phyloP scores from a whole-genome alignment of 2,329 filamentous ascomycete genomes.

The Grosmannia huntii region DNA sequence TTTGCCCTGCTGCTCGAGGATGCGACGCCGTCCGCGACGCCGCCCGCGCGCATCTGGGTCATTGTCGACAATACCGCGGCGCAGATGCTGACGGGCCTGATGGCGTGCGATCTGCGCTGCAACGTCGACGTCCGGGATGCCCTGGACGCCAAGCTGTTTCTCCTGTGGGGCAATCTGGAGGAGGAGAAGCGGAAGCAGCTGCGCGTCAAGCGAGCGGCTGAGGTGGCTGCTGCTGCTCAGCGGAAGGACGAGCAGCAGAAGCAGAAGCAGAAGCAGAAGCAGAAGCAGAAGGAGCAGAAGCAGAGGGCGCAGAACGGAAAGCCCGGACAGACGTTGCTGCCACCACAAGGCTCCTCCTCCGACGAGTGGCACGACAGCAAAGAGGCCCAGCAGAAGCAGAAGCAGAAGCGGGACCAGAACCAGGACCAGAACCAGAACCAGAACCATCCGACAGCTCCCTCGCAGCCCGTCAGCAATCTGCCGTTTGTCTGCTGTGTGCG shows the following conservation, averaged over 20 bases:
- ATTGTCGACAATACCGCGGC: slow-evolving; percentile 48
- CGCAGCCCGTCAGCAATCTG: slow-evolving; percentile 26
- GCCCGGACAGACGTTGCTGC: slow-evolving; percentile 12
- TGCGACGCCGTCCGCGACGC: slow-evolving; percentile 29
- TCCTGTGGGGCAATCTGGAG: slow-evolving; percentile 77
- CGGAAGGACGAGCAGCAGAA: background rate
- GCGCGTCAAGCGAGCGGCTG: slow-evolving; percentile 16
- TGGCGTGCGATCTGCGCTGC: slow-evolving; percentile 42
- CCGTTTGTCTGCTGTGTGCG: slow-evolving; percentile 59
- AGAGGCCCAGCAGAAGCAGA: background rate
- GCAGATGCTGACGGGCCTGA: slow-evolving; percentile 33
- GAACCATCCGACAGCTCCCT: too few relatives aligned
- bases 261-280: slow-evolving; percentile 15
- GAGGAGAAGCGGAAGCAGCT: slow-evolving; percentile 42
- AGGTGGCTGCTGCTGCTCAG: slow-evolving; percentile 23
- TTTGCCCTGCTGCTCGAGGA: slow-evolving; percentile 74
- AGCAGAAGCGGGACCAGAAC: too few relatives aligned
- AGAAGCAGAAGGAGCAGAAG: slow-evolving; percentile 12
- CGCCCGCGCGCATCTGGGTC: slow-evolving; percentile 46
- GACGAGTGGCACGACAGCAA: slow-evolving; percentile 15
- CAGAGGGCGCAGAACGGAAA: background rate
- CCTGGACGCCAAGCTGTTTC: slow-evolving; percentile 59
- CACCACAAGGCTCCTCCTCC: slow-evolving; percentile 26
- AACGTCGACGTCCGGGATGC: slow-evolving; percentile 32
- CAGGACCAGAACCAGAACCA: background rate